These are phyloP conservation scores for Neoboletus brunneissimus DNA, from an alignment of 768 basidiomycete species.

Conservation along the genomic window DNA sequence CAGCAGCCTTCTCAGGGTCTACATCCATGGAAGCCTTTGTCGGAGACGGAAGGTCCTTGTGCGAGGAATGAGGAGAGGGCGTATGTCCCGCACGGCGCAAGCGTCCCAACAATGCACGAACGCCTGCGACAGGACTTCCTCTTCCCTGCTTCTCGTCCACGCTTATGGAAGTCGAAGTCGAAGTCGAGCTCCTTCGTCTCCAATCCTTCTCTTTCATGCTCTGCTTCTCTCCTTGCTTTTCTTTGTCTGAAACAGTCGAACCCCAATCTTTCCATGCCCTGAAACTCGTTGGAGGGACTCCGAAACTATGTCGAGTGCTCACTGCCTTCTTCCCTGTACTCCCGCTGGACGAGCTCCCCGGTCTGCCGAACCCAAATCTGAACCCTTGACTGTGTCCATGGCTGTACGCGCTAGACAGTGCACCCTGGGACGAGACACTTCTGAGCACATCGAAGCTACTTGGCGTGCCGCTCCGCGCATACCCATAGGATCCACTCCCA, in stretches of 20 bases:
- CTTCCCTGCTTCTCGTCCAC: conserved; percentile 23
- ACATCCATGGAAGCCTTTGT: conserved; percentile 5
- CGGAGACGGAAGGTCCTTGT: conserved; percentile 19
- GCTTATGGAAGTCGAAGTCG: conserved; percentile 18
- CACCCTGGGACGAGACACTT: conserved; percentile 34
- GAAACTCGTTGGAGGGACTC: conserved; percentile 30
- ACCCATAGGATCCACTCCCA: conserved; percentile 24
- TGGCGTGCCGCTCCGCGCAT: conserved; percentile 24
- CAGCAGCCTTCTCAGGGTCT: conserved; percentile 15
- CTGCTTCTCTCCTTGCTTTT: conserved; percentile 13
- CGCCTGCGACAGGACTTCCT: conserved; percentile 21
- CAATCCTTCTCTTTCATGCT: conserved; percentile 13
- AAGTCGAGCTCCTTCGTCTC: conserved; percentile 15
- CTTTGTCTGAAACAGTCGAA: conserved; percentile 18
- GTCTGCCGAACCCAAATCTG: conserved; percentile 17
- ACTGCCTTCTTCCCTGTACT: conserved; percentile 15
- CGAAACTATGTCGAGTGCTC: conserved; percentile 11
- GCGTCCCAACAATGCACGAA: conserved; percentile 29
- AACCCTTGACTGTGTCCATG: conserved; percentile 19
- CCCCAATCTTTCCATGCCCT: conserved; percentile 24
- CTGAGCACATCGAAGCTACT: conserved; percentile 27
- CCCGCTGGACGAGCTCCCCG: conserved; percentile 20
- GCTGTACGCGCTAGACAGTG: conserved; percentile 21
- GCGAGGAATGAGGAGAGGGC: conserved; percentile 28
- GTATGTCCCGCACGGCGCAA: conserved; percentile 26